phyloP scores from a whole-genome alignment of 495 filamentous ascomycete species.

The Corynascus novoguineensis region DNA sequence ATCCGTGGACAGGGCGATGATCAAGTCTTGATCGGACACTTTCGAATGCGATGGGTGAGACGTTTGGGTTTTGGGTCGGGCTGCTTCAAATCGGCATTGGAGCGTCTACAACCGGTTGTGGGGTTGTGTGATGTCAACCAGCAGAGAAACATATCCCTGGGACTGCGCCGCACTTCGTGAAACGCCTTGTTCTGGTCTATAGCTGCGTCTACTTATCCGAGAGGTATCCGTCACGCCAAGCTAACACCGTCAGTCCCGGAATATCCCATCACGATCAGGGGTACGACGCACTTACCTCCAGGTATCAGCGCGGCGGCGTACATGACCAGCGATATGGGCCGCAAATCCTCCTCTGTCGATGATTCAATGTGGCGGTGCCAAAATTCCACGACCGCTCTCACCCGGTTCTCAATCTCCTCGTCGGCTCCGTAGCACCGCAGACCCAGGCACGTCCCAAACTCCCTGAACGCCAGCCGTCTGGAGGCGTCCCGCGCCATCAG shows the following conservation, averaged over 20 bases:
- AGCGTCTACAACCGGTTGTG: no score
- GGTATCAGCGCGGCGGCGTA: conserved; percentile 59
- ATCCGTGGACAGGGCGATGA: no score
- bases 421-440: conserved; percentile 49
- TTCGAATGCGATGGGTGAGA: no score
- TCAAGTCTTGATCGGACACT: no score
- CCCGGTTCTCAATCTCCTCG: conserved; percentile 35
- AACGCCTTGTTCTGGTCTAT: not conserved
- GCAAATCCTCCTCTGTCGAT: conserved; percentile 43
- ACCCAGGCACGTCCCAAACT: conserved; percentile 57
- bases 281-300: conserved; percentile 54
- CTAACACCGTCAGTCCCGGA: conserved; percentile 12
- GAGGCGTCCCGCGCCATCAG: conserved; percentile 35
- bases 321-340: conserved; percentile 60
- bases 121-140: not conserved
- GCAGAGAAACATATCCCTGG: not conserved
- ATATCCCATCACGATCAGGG: not conserved
- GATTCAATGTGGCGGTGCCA: conserved; percentile 50
- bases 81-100: no score
- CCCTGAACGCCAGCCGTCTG: conserved; percentile 55
- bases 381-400: conserved; percentile 43
- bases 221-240: conserved; percentile 17
- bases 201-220: not conserved
- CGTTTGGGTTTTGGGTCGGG: no score
- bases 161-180: not conserved